phyloP scores from a whole-genome alignment of 129 eudicot species.

The Logfia minima region DNA sequence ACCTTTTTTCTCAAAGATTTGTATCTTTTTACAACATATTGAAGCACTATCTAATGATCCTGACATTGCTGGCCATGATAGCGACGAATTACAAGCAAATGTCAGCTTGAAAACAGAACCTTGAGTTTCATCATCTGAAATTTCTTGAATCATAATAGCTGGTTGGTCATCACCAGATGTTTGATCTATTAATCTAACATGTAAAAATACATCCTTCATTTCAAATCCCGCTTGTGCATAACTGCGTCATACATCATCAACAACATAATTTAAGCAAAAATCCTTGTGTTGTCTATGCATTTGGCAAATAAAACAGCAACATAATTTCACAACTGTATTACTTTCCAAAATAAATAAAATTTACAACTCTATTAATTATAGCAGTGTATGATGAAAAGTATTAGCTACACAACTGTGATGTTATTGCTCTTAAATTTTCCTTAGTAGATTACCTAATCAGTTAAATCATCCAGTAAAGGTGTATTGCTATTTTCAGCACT shows the following conservation, averaged over 20 bases:
- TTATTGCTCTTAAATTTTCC: not conserved
- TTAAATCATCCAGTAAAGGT: not conserved
- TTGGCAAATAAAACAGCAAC: not conserved
- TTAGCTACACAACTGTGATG: too few species aligned
- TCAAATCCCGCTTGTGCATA: conserved; percentile 96
- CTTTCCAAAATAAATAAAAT: too few species aligned
- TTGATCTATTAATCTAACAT: conserved; percentile 90
- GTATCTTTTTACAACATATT: conserved; percentile 84
- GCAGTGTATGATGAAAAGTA: not conserved
- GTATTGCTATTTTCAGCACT: not conserved
- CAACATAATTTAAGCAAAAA: conserved; percentile 20
- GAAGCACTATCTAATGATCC: conserved; percentile 77
- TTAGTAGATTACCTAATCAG: not conserved
- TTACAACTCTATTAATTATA: not conserved
- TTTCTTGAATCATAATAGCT: conserved; percentile 77
- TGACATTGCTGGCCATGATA: conserved; percentile 92
- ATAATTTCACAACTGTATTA: not conserved
- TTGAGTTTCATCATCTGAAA: conserved; percentile 59
- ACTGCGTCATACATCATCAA: conserved; percentile 46
- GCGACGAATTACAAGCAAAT: conserved; percentile 73
- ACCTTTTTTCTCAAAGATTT: conserved; percentile 96
- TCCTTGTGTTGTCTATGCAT: not conserved
- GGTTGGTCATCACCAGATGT: conserved; percentile 76
- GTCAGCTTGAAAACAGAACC: conserved; percentile 72
- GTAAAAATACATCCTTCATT: conserved; percentile 97